phyloP scores from a whole-genome alignment of 2,329 filamentous ascomycete species.

The Colletotrichum lentis region DNA sequence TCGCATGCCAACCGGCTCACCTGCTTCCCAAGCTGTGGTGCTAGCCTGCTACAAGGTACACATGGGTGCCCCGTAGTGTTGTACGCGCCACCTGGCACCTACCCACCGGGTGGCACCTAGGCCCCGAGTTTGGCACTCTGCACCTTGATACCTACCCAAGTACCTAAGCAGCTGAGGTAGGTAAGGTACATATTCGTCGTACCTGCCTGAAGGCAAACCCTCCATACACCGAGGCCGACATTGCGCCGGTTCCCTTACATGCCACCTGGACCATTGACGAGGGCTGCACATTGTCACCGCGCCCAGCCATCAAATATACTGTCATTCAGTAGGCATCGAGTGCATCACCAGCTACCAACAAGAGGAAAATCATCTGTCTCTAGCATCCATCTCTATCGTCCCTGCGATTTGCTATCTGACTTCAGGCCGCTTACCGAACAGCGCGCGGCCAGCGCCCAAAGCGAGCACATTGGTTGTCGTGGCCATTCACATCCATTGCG shows the following conservation, averaged over 20 bases:
- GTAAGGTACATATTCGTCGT: no score
- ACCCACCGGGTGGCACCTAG: no score
- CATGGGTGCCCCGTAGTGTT: no score
- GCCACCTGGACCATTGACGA: slow-evolving; percentile 10
- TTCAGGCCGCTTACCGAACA: neutral
- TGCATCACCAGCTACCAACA: neutral
- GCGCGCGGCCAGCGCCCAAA: neutral
- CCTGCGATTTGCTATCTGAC: neutral
- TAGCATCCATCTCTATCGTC: neutral
- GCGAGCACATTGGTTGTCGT: neutral
- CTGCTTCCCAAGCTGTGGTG: neutral
- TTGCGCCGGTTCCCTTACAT: slow-evolving; percentile 33
- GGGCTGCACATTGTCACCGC: neutral
- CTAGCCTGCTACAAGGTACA: no score
- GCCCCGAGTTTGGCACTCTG: no score
- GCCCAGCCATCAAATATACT: neutral
- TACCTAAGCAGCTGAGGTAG: no score
- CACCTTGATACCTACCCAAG: no score
- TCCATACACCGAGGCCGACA: slow-evolving; percentile 4
- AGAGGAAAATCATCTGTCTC: neutral
- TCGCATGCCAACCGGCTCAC: neutral
- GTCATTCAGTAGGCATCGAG: neutral
- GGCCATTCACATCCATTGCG: neutral
- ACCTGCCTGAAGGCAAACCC: no score
- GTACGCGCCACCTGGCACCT: no score